Conservation (phyloP, 352 stramenopile genomes). For the Phytophthora pluvialis region DNA sequence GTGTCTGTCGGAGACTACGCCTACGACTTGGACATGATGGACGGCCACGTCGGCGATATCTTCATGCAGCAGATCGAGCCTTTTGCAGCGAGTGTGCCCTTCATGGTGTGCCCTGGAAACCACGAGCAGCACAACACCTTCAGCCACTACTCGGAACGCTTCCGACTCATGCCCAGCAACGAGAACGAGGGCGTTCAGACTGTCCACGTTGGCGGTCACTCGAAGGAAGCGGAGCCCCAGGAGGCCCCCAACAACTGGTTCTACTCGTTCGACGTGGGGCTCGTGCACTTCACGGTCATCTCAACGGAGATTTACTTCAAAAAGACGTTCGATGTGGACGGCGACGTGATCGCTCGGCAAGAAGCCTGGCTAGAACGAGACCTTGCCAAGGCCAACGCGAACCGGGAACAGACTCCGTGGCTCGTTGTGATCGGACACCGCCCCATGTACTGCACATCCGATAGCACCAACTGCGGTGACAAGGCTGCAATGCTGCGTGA, state of each 20-base stretch:
- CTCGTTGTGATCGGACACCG: conserved; percentile 87
- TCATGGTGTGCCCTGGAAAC: conserved; percentile 91
- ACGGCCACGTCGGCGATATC: conserved; percentile 84
- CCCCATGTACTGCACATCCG: conserved; percentile 90
- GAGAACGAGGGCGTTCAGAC: conserved; percentile 62
- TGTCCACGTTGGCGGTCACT: conserved; percentile 43
- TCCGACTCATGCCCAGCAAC: conserved; percentile 84
- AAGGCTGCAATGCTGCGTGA: conserved; percentile 63
- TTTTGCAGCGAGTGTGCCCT: conserved; percentile 80
- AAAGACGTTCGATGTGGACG: conserved; percentile 58
- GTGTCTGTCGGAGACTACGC: conserved; percentile 90
- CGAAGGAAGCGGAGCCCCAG: conserved; percentile 18
- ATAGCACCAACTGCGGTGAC: conserved; percentile 68
- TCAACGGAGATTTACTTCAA: conserved; percentile 92
- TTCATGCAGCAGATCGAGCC: conserved; percentile 91
- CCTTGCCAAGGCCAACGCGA: conserved; percentile 63
- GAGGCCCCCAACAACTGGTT: conserved; percentile 89
- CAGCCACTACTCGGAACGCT: conserved; percentile 86
- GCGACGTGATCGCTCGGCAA: conserved; percentile 55
- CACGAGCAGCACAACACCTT: conserved; percentile 89
- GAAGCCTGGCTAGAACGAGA: conserved; percentile 73
- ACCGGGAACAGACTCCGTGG: conserved; percentile 75
- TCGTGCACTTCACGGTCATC: conserved; percentile 87
- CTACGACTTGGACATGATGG: conserved; percentile 84
- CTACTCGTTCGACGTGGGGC: conserved; percentile 86